Conservation (phyloP, 306 rosid species). For the Chamaecrista fasciculata region DNA sequence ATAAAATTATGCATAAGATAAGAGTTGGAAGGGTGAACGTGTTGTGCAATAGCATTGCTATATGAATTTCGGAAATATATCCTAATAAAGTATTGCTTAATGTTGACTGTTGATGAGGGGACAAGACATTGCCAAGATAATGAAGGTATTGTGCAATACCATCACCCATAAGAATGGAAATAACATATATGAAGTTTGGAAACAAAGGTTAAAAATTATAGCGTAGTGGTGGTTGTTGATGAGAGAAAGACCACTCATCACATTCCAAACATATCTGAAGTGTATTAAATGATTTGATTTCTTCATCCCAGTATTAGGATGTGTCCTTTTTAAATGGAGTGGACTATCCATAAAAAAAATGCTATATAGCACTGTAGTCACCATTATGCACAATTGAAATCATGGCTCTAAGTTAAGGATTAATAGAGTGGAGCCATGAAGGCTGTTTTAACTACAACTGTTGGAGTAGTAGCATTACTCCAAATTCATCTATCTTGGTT, state of each 20-base stretch:
- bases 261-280: neutral
- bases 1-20: neutral
- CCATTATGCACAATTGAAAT: neutral
- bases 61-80: neutral
- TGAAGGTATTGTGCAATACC: neutral
- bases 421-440: neutral
- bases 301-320: neutral
- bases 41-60: neutral
- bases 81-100: too few species aligned
- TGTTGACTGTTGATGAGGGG: too few species aligned
- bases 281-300: neutral
- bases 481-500: neutral
- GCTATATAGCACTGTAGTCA: neutral
- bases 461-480: neutral
- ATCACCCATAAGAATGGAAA: neutral
- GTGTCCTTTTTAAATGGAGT: neutral
- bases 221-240: neutral
- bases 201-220: too few species aligned
- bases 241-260: neutral
- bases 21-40: neutral
- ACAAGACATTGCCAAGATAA: too few species aligned
- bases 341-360: neutral
- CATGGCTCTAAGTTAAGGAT: neutral
- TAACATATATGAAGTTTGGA: neutral
- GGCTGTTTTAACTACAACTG: neutral